Conservation (phyloP, 306 rosid genomes). For the Mucuna pruriens region DNA sequence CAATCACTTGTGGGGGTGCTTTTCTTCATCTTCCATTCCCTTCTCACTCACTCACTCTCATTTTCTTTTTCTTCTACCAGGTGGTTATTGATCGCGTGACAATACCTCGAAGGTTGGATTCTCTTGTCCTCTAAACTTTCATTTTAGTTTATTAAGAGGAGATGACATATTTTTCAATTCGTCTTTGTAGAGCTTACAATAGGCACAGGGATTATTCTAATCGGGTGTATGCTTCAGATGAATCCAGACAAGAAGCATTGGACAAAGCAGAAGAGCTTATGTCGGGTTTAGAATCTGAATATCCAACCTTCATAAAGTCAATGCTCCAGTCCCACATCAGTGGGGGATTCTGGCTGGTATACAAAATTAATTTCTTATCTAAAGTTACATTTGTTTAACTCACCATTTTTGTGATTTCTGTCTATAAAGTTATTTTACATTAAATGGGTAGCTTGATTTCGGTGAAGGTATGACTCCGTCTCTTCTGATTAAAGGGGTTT, state of each 20-base stretch:
- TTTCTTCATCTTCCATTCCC: no score
- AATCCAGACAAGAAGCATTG: slow-evolving; percentile 59
- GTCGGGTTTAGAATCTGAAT: slow-evolving; percentile 47
- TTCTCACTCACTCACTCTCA: neutral
- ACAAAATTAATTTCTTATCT: neutral
- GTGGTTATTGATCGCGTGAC: slow-evolving; percentile 51
- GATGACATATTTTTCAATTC: neutral
- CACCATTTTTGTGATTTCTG: neutral
- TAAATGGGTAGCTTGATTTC: neutral
- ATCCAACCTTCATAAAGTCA: slow-evolving; percentile 64
- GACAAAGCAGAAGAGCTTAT: slow-evolving; percentile 61
- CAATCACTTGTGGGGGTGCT: no score
- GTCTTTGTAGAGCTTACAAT: slow-evolving; percentile 31
- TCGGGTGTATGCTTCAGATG: slow-evolving; percentile 65
- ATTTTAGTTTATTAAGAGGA: neutral
- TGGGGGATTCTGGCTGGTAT: slow-evolving; percentile 96
- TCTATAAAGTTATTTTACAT: neutral
- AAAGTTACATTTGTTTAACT: neutral
- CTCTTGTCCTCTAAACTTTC: neutral
- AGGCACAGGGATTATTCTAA: slow-evolving; percentile 65
- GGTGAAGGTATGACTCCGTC: neutral
- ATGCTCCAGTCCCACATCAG: slow-evolving; percentile 87
- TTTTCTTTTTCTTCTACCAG: slow-evolving; percentile 30
- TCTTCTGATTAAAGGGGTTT: no score
- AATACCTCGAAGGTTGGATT: slow-evolving; percentile 59